A percentile compares a stretch with the other conserved stretches of the same genome.
Conservation (phyloP, 2,329 filamentous ascomycete genomes). For the Alternaria sp. region DNA sequence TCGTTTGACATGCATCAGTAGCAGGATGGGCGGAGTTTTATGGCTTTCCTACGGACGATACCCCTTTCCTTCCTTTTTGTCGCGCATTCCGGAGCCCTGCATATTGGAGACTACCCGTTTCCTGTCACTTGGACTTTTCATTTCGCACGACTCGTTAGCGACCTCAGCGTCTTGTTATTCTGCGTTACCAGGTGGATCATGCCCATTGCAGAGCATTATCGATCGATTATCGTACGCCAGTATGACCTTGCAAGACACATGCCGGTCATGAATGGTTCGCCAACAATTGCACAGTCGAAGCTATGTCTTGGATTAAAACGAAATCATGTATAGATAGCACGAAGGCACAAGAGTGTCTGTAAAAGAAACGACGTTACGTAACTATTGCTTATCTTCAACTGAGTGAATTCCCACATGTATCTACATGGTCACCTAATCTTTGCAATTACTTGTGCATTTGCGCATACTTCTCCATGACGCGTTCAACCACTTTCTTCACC, state of each 20-base stretch:
- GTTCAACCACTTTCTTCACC: constrained; percentile 66
- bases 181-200: constrained; percentile 5
- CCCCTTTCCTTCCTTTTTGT: constrained; percentile 30
- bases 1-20: constrained; percentile 18
- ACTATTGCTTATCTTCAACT: neutral
- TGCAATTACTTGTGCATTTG: constrained; percentile 26
- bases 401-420: neutral
- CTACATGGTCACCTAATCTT: neutral
- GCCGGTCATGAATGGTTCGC: neutral
- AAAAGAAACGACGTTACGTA: neutral
- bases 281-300: neutral
- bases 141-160: neutral
- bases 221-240: neutral
- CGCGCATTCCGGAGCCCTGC: constrained; percentile 14
- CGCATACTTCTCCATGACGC: constrained; percentile 40
- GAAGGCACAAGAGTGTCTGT: neutral
- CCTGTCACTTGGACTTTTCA: neutral
- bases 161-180: neutral
- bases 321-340: neutral
- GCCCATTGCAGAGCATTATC: neutral
- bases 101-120: constrained; percentile 14
- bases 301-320: neutral
- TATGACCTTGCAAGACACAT: neutral
- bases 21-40: constrained; percentile 19
- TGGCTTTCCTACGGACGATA: constrained; percentile 34